Conservation (phyloP, 495 filamentous ascomycete species). For the Trichocladium antarcticum region DNA sequence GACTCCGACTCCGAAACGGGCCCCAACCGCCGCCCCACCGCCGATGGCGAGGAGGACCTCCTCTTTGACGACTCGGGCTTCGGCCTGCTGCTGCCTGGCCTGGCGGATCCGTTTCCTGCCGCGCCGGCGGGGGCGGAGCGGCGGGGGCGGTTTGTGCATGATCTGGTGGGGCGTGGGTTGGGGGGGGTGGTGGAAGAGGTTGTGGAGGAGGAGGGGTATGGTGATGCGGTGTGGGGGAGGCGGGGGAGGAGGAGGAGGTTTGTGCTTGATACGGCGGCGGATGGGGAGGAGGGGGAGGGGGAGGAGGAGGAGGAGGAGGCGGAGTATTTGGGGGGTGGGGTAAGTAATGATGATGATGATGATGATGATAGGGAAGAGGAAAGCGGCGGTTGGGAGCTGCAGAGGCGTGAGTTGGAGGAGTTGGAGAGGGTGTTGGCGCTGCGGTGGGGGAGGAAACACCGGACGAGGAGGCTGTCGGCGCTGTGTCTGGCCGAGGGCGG, state of each 20-base stretch:
- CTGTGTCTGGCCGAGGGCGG: not conserved
- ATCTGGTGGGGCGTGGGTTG: not conserved
- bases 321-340: not conserved
- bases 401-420: not conserved
- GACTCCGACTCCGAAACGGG: conserved; percentile 23
- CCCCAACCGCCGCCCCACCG: conserved; percentile 17
- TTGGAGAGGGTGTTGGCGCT: not conserved
- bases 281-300: not conserved
- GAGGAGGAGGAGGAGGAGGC: not conserved
- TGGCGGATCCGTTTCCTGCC: conserved; percentile 16
- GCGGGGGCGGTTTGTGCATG: not conserved
- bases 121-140: not conserved
- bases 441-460: not conserved
- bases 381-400: not conserved
- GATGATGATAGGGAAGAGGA: not conserved
- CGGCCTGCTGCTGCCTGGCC: conserved; percentile 31
- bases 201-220: not conserved
- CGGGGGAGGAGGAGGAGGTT: conserved; percentile 1
- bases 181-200: not conserved
- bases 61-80: conserved; percentile 30
- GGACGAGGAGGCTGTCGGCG: not conserved
- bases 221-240: not conserved
- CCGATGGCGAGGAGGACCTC: conserved; percentile 35
- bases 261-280: conserved; percentile 2
- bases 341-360: not conserved